Conservation (phyloP, 2,329 filamentous ascomycete species). For the Ophiostoma triangulosporum region DNA sequence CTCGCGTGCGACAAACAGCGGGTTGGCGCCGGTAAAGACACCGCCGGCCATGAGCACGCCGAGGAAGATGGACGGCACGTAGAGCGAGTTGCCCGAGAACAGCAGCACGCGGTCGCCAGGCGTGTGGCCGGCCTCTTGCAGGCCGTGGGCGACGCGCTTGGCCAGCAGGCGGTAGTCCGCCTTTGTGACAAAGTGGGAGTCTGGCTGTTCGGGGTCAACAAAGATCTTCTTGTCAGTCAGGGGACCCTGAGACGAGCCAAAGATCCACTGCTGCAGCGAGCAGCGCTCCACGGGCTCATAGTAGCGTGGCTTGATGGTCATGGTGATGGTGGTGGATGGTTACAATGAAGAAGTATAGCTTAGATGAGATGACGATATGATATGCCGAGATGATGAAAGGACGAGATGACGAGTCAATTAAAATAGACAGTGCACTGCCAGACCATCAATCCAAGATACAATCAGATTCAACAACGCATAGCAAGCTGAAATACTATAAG, state of each 20-base stretch:
- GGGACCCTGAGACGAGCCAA: constrained; percentile 31
- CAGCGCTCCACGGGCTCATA: constrained; percentile 28
- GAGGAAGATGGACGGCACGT: constrained; percentile 57
- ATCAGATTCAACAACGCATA: too few relatives aligned
- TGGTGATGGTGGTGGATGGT: constrained; percentile 14
- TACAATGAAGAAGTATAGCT: too few relatives aligned
- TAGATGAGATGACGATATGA: too few relatives aligned
- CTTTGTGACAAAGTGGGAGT: constrained; percentile 52
- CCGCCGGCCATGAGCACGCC: constrained; percentile 67
- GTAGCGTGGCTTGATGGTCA: constrained; percentile 37
- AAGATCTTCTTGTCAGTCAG: constrained; percentile 34
- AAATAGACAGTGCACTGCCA: too few relatives aligned
- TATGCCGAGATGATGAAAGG: too few relatives aligned
- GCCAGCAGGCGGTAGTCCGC: constrained; percentile 54
- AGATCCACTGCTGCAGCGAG: constrained; percentile 43
- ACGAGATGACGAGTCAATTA: too few relatives aligned
- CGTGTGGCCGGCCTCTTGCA: constrained; percentile 49
- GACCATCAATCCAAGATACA: too few relatives aligned
- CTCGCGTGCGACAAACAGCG: constrained; percentile 47
- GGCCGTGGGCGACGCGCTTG: constrained; percentile 57
- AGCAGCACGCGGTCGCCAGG: constrained; percentile 58
- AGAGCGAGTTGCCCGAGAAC: constrained; percentile 60
- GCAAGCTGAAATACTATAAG: too few relatives aligned
- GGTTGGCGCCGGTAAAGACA: constrained; percentile 52
- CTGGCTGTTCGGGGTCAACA: constrained; percentile 52